Conservation (phyloP, 495 filamentous ascomycete genomes). For the Achaetomiella virescens region DNA sequence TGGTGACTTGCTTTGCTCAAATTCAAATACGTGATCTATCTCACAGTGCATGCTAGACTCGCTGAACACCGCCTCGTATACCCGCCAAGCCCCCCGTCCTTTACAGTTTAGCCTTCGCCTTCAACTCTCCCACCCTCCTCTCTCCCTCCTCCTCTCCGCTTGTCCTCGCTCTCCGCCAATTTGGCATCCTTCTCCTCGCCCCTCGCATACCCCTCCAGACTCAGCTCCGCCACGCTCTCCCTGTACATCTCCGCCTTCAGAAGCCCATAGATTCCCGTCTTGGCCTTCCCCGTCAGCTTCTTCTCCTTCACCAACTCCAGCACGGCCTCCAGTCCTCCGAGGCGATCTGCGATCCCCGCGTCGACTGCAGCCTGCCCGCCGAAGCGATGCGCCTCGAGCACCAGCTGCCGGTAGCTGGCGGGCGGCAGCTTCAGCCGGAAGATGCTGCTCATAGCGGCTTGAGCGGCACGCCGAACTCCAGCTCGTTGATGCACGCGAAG, state of each 20-base stretch:
- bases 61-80: too few species aligned
- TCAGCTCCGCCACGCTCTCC: constrained; percentile 50
- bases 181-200: constrained; percentile 43
- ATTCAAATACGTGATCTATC: too few species aligned
- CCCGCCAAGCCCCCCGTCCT: too few species aligned
- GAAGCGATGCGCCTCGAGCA: constrained; percentile 65
- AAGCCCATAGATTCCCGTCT: constrained; percentile 56
- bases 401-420: constrained; percentile 51
- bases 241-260: constrained; percentile 71
- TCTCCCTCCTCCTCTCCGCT: constrained; percentile 29
- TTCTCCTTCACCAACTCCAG: constrained; percentile 50
- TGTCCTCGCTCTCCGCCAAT: constrained; percentile 29
- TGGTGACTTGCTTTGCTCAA: neutral
- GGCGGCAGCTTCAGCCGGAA: constrained; percentile 62
- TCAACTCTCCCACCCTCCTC: constrained; percentile 38
- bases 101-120: constrained; percentile 20
- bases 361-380: constrained; percentile 52
- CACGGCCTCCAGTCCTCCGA: constrained; percentile 58
- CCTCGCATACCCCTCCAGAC: constrained; percentile 31
- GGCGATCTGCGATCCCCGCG: constrained; percentile 59
- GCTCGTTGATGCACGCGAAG: constrained; percentile 70
- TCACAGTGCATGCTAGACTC: too few species aligned
- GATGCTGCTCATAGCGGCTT: constrained; percentile 65
- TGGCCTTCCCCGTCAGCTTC: constrained; percentile 51
- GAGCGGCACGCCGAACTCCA: constrained; percentile 69